Conservation (phyloP, 331 rosid genomes). For the Phaseolus coccineus region DNA sequence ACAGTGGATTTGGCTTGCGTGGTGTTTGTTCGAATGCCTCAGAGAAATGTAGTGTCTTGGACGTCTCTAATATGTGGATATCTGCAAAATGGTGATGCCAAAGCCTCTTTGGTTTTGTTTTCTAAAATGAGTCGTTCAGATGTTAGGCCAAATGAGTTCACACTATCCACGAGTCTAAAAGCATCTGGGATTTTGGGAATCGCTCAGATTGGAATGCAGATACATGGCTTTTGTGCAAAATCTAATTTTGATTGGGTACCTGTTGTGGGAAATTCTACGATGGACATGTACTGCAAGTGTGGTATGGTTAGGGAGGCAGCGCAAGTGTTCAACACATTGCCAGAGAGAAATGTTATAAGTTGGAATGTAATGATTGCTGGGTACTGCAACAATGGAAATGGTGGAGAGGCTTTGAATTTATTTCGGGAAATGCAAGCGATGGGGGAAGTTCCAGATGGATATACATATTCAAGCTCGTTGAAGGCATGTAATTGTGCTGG, state of each 20-base stretch:
- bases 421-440: slow-evolving; percentile 58
- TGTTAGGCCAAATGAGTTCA: slow-evolving; percentile 65
- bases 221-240: slow-evolving; percentile 67
- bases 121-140: slow-evolving; percentile 49
- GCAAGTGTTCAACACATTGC: slow-evolving; percentile 53
- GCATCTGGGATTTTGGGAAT: slow-evolving; percentile 58
- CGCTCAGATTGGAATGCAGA: slow-evolving; percentile 62
- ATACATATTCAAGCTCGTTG: slow-evolving; percentile 60
- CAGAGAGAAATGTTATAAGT: slow-evolving; percentile 55
- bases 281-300: slow-evolving; percentile 73
- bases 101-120: slow-evolving; percentile 50
- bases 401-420: slow-evolving; percentile 56
- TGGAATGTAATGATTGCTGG: slow-evolving; percentile 78
- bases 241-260: slow-evolving; percentile 56
- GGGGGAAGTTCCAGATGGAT: slow-evolving; percentile 65
- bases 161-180: slow-evolving; percentile 65
- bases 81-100: slow-evolving; percentile 58
- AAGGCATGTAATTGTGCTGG: slow-evolving; percentile 66
- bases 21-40: slow-evolving; percentile 66
- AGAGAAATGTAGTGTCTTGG: slow-evolving; percentile 77
- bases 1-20: slow-evolving; percentile 40
- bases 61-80: slow-evolving; percentile 66
- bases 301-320: slow-evolving; percentile 60
- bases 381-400: slow-evolving; percentile 50
- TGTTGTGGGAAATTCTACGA: slow-evolving; percentile 62